Evolutionary conservation across 164 flowering plant genomes (phyloP).

Genomic region (Liriodendron chinense): DNA sequence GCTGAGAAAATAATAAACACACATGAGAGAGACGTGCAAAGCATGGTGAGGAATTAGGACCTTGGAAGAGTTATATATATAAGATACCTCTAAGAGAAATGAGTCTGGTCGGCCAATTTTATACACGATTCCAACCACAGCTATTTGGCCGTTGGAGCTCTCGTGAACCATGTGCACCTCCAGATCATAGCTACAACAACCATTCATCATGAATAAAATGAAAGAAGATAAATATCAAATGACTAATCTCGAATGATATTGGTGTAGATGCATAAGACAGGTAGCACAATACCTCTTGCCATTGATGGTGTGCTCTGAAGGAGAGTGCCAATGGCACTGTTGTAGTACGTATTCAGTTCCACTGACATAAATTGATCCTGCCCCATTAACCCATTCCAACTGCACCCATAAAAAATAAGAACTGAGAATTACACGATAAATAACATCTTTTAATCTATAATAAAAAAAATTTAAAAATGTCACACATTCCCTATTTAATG

Average conservation of each 20-base stretch:
- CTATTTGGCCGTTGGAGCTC: conserved; percentile 26
- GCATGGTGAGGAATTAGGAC: too few relatives aligned
- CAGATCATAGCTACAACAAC: conserved; percentile 33
- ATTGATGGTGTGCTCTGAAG: conserved; percentile 53
- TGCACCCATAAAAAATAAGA: conserved; percentile 17
- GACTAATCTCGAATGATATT: not conserved
- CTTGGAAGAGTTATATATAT: too few relatives aligned
- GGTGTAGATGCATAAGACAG: not conserved
- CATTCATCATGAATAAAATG: conserved; percentile 22
- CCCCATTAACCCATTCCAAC: conserved; percentile 36
- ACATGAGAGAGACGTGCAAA: too few relatives aligned
- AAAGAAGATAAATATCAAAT: not conserved
- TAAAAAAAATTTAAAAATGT: too few relatives aligned
- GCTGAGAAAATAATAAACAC: conserved; percentile 17
- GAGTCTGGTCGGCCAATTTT: conserved; percentile 48
- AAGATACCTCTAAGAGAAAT: conserved; percentile 44
- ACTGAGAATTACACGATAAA: not conserved
- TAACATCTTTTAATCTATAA: too few relatives aligned
- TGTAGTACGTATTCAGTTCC: conserved; percentile 33
- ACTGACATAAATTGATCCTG: conserved; percentile 34
- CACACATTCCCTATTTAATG: too few relatives aligned
- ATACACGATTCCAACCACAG: conserved; percentile 50
- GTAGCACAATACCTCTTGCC: conserved; percentile 32
- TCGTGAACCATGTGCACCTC: conserved; percentile 57
- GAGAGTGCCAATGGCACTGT: conserved; percentile 62